phyloP scores from a whole-genome alignment of 345 rosid genomes.

The Aegle marmelos region DNA sequence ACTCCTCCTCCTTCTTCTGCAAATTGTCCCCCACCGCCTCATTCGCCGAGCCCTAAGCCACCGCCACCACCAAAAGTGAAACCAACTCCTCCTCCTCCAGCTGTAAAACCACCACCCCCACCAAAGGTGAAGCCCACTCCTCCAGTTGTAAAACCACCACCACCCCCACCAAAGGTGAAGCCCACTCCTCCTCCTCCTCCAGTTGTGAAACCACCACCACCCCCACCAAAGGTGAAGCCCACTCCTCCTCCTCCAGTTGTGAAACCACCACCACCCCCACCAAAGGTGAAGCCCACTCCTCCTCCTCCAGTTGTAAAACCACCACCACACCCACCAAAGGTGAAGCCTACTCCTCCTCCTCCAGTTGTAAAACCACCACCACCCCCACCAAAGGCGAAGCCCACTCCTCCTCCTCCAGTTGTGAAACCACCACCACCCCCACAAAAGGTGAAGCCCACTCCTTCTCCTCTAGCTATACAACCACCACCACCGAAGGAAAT shows the following conservation, averaged over 20 bases:
- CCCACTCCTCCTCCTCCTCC: constrained; percentile 16
- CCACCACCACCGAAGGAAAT: constrained; percentile 5
- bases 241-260: not conserved
- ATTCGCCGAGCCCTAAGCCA: not conserved
- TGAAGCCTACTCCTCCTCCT: not conserved
- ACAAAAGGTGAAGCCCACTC: not conserved
- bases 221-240: constrained; percentile 3
- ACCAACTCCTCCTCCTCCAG: constrained; percentile 17
- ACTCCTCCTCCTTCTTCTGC: constrained; percentile 13
- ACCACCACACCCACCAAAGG: constrained; percentile 13
- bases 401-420: constrained; percentile 7
- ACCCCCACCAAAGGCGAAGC: constrained; percentile 11
- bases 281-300: constrained; percentile 23
- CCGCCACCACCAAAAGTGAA: not conserved
- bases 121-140: not conserved
- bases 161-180: not conserved
- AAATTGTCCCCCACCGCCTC: constrained; percentile 14
- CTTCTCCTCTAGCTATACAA: not conserved
- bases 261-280: not conserved
- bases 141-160: constrained; percentile 15
- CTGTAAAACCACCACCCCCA: constrained; percentile 12
- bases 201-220: constrained; percentile 12
- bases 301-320: not conserved
- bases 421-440: constrained; percentile 13
- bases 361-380: not conserved